Evolutionary conservation across 225 moss, liverwort and hornwort species (phyloP), one percentile per base, ranked within the genome.

Genomic region (Thuidium tamariscinum): DNA sequence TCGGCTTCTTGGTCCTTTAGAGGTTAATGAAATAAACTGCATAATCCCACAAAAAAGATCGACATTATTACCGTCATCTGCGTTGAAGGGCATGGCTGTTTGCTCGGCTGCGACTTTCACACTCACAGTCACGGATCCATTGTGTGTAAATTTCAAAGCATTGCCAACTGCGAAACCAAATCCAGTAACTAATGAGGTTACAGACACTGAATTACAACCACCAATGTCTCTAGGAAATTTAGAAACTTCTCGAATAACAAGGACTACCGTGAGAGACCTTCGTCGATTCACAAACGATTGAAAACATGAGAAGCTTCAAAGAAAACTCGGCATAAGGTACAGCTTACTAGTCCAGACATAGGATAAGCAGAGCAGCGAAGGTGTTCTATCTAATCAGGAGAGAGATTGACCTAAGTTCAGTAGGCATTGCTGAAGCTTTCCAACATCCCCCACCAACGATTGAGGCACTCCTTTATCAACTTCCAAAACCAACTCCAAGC

Each of bases 141-240:
- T 70, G 67, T 95, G 93, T n/a, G 97, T 97, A 83, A 97, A 97
- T 79, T 97, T 97, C 88, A 97, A 86, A 65, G 97, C 97, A 90
- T 97, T 97, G 54, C 97, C 97, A 87, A 97, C 97, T 97, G 94
- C 93, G 89, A 60, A 85, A 64, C 64, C 48, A 15, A 66, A 81
- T 66, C 82, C 78, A 74, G 67, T 60, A 51, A 87, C 16, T 79
- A 89, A 79, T 90, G 21, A 79, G n/a, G 55, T 77, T 60, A 88
- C 51, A 81, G 32, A 66, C 29, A 79, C 42, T 72, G 23, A 29
- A 74, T n/a, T 52, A n/a, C 55, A 74, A 44, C 69, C 60, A 69
- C 59, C 27, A 82, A 23, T 67, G 46, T 55, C 73, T 73, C 61
- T 34, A 87, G 44, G 63, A 49, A 37, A 66, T 57, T 78, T 44